Evolutionary conservation across 768 basidiomycete species (phyloP).

Genomic region (Strobilomyces echinocephalus): DNA sequence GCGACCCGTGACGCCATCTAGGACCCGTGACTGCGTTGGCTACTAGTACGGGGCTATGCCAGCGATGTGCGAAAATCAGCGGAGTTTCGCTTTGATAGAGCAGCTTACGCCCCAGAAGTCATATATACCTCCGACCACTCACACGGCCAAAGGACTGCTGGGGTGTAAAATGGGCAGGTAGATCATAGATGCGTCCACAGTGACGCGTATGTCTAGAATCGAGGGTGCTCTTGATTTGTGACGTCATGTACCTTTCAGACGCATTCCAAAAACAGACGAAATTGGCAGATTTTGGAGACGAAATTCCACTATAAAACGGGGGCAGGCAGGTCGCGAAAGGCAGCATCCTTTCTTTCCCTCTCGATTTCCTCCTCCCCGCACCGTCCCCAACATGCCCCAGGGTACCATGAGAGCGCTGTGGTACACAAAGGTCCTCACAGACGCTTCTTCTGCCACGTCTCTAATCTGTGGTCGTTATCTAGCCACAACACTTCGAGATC

Average conservation of each 20-base stretch:
- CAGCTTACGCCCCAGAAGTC: conserved; percentile 44
- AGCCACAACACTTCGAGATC: conserved; percentile 67
- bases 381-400: conserved; percentile 40
- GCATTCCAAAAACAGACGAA: too few relatives aligned
- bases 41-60: conserved; percentile 82
- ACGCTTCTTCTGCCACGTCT: not conserved
- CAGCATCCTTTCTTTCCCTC: conserved; percentile 2
- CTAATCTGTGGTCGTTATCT: conserved; percentile 14
- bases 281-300: not conserved
- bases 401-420: conserved; percentile 73
- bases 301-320: conserved; percentile 22
- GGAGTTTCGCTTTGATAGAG: not conserved
- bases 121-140: conserved; percentile 41
- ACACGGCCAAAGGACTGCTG: not conserved
- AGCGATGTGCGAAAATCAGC: conserved; percentile 36
- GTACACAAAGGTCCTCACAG: conserved; percentile 52
- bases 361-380: not conserved
- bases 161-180: not conserved
- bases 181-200: not conserved
- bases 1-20: conserved; percentile 35
- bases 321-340: not conserved
- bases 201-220: conserved; percentile 9
- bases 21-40: conserved; percentile 77
- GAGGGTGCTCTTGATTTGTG: conserved; percentile 6
- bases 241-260: conserved; percentile 29